Base-by-base conservation (phyloP, 495 filamentous ascomycete genomes). In the Cudoniella acicularis region DNA sequence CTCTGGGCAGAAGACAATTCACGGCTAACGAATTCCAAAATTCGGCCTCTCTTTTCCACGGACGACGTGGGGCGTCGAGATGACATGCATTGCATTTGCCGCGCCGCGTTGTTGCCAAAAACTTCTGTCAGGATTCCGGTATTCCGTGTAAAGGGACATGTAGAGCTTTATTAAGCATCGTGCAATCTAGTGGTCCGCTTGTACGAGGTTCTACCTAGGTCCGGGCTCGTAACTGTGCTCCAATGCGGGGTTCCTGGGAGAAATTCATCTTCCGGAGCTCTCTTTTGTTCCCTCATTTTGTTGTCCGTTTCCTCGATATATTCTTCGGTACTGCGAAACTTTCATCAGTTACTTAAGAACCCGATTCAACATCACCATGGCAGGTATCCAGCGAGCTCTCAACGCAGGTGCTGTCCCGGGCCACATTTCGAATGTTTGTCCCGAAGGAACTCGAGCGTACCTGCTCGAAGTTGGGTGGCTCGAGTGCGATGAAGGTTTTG, bases 401-500 rank as follows among this genome's bases (percentile, higher is more conserved):
- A 53, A 57, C 26, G 41, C 52, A 26, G 62, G 57, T 11, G 57
- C 57, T 6, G 54, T 64, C 13, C 57, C 53, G 3, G 16, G 25
- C 17, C 57, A 57, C 18, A 23, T 64, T 16, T 57, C 54, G 2
- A 64, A 60, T 42, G 57, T 64, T 10, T 64, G 57, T 40, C 54
- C 54, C 8, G 16, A n/a, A 50, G 62, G 62, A 10, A 64, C 57
- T 11, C 48, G 49, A 57, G 62, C 57, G 11, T 64, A 64, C 36
- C 53, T 64, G 3, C 53, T 64, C 20, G 62, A 64, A 41, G 52
- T 60, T 11, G 57, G 62, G 18, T 64, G 62, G 62, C 53, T 64
- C 11, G 62, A 64, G 49, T 57, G 52, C n/a, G 62, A 64, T 27
- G 57, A 64, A 24, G 57, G 57, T 1, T 64, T 61, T 36, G 57